These are phyloP conservation scores for Fraxinus platypoda DNA, from an alignment of 305 asterid species.

Conservation along the genomic window DNA sequence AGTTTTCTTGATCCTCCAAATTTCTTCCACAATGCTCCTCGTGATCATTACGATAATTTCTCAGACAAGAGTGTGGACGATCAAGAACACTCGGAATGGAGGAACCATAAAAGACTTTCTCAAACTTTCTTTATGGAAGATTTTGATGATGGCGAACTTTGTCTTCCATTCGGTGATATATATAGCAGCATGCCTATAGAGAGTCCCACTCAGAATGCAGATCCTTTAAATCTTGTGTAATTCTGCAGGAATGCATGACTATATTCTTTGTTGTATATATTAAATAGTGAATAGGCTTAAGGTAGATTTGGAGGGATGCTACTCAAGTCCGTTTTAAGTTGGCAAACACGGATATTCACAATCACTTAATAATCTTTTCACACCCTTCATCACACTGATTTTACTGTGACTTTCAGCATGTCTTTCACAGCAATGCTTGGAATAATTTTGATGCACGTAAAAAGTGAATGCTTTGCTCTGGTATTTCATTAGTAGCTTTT, in stretches of 20 bases:
- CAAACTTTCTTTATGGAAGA: slow-evolving; percentile 68
- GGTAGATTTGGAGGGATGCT: slow-evolving; percentile 22
- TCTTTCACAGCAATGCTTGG: not conserved
- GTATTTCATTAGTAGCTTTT: not conserved
- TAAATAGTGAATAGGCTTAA: slow-evolving; percentile 17
- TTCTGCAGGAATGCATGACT: slow-evolving; percentile 17
- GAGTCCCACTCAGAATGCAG: slow-evolving; percentile 24
- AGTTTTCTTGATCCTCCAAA: slow-evolving; percentile 88
- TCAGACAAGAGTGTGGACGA: slow-evolving; percentile 59
- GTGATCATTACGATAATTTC: slow-evolving; percentile 34
- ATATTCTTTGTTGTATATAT: slow-evolving; percentile 56
- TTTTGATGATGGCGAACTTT: slow-evolving; percentile 50
- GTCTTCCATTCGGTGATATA: slow-evolving; percentile 76
- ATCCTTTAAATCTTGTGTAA: slow-evolving; percentile 53
- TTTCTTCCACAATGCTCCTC: slow-evolving; percentile 31
- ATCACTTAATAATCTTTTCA: not conserved
- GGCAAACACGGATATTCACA: not conserved
- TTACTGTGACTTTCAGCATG: not conserved
- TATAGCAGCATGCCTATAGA: slow-evolving; percentile 37
- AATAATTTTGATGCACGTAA: not conserved
- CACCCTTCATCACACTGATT: not conserved
- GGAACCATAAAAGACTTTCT: slow-evolving; percentile 44
- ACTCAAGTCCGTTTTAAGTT: not conserved
- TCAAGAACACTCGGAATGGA: slow-evolving; percentile 37
- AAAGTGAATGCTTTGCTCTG: not conserved